Percentiles rank a stretch among this genome's conserved stretches.
phyloP scores from a whole-genome alignment of 2,329 filamentous ascomycete genomes.

The Fusarium secorum region DNA sequence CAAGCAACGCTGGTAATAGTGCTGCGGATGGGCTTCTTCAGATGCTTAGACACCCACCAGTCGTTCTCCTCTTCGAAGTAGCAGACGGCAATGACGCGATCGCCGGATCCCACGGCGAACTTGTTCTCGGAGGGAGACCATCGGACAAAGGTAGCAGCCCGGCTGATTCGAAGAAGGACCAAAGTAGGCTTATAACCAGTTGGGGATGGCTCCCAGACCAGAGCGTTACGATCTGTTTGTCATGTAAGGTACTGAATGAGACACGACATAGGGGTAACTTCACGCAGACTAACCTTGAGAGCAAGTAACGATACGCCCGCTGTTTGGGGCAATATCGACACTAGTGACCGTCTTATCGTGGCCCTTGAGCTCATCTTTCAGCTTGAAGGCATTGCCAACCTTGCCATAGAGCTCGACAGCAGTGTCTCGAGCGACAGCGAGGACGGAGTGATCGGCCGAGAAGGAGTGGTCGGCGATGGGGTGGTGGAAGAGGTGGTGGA shows the following conservation, averaged over 20 bases:
- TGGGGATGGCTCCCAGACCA: constrained; percentile 96
- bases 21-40: constrained; percentile 98
- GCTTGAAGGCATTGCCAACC: constrained; percentile 76
- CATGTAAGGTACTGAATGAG: constrained; percentile 8
- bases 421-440: constrained; percentile 91
- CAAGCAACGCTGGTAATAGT: constrained; percentile 94
- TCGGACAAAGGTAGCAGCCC: constrained; percentile 93
- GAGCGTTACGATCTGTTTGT: constrained; percentile 84
- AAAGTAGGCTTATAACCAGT: constrained; percentile 96
- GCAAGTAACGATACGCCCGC: constrained; percentile 94
- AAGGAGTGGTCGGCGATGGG: constrained; percentile 98
- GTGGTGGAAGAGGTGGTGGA: constrained; percentile 95
- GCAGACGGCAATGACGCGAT: constrained; percentile 93
- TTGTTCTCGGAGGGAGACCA: constrained; percentile 98
- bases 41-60: constrained; percentile 99
- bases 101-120: constrained; percentile 96
- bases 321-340: constrained; percentile 91
- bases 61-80: constrained; percentile 99
- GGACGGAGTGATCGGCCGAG: constrained; percentile 85
- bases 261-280: neutral
- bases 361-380: constrained; percentile 92
- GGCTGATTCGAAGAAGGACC: constrained; percentile 95
- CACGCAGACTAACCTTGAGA: constrained; percentile 75
- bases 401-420: constrained; percentile 86
- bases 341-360: constrained; percentile 98